A percentile compares a stretch with the other conserved stretches of the same genome.
Evolutionary conservation across 2,329 filamentous ascomycete species (phyloP).

Genomic region (Trichoderma asperellum): DNA sequence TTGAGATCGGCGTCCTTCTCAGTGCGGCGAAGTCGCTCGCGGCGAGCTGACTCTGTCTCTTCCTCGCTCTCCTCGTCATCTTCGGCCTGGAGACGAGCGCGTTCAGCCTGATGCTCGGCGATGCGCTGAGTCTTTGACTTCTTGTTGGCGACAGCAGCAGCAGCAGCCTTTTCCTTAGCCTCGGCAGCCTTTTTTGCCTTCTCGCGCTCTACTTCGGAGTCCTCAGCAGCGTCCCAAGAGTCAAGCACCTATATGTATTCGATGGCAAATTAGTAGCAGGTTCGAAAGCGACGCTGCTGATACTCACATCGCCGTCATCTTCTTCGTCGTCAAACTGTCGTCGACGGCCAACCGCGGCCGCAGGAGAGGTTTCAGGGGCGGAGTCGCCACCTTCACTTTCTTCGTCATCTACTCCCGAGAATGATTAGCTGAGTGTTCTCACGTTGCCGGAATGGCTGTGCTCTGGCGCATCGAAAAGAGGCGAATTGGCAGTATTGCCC

Average conservation of each 20-base stretch:
- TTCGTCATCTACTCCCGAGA: slow-evolving; percentile 37
- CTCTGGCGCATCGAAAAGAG: slow-evolving; percentile 25
- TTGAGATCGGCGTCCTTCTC: slow-evolving; percentile 88
- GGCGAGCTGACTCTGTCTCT: slow-evolving; percentile 72
- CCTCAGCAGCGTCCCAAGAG: slow-evolving; percentile 95
- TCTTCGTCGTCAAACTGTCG: slow-evolving; percentile 90
- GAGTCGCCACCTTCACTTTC: slow-evolving; percentile 45
- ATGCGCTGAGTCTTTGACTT: slow-evolving; percentile 88
- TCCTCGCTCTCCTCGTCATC: slow-evolving; percentile 66
- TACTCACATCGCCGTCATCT: slow-evolving; percentile 74
- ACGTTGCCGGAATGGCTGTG: slow-evolving; percentile 8
- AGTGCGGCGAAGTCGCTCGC: slow-evolving; percentile 73
- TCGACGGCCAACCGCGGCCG: slow-evolving; percentile 46
- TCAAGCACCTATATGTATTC: slow-evolving; percentile 74
- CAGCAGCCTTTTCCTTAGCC: slow-evolving; percentile 86
- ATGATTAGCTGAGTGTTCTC: background rate
- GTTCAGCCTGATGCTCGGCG: slow-evolving; percentile 72
- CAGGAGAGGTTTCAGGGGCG: slow-evolving; percentile 45
- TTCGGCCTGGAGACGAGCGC: slow-evolving; percentile 56
- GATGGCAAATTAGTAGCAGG: background rate
- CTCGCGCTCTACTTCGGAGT: slow-evolving; percentile 94
- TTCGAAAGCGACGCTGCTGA: background rate
- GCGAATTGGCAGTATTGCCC: background rate
- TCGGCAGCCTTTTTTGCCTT: slow-evolving; percentile 87
- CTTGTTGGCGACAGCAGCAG: slow-evolving; percentile 84